Conservation (phyloP, 495 filamentous ascomycete species). For the Monascus purpureus region DNA sequence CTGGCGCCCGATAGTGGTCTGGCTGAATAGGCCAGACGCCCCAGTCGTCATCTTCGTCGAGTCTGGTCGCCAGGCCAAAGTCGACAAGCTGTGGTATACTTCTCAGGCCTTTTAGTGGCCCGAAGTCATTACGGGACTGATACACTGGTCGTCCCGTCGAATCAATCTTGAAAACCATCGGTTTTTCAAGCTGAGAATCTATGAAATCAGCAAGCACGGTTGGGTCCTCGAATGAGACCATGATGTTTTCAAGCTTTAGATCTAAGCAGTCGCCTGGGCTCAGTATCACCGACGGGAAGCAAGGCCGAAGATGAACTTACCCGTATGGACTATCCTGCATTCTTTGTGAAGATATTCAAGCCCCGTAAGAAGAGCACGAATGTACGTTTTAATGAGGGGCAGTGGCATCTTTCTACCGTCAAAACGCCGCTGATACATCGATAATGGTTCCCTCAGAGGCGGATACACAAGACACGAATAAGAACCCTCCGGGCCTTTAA, state of each 20-base stretch:
- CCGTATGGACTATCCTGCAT: constrained; percentile 23
- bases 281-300: constrained; percentile 10
- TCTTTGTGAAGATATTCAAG: constrained; percentile 32
- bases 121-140: constrained; percentile 27
- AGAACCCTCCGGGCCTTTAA: constrained; percentile 31
- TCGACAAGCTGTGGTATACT: constrained; percentile 61
- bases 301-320: constrained; percentile 13
- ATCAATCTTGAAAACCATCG: constrained; percentile 27
- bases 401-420: constrained; percentile 16
- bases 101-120: constrained; percentile 18
- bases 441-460: constrained; percentile 24
- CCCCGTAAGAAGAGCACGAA: constrained; percentile 24
- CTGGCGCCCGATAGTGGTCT: constrained; percentile 31
- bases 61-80: constrained; percentile 71
- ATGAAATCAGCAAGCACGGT: constrained; percentile 27
- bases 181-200: constrained; percentile 18
- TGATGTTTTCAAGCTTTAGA: constrained; percentile 34
- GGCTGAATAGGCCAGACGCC: constrained; percentile 30
- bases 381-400: constrained; percentile 22
- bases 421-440: constrained; percentile 21
- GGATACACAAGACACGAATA: constrained; percentile 29
- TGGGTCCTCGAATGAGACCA: constrained; percentile 30
- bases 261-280: constrained; percentile 17
- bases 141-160: constrained; percentile 20
- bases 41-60: constrained; percentile 21